Base-by-base conservation (phyloP, 192 early-diverging fungal genomes). In the Umbelopsis vinacea region DNA sequence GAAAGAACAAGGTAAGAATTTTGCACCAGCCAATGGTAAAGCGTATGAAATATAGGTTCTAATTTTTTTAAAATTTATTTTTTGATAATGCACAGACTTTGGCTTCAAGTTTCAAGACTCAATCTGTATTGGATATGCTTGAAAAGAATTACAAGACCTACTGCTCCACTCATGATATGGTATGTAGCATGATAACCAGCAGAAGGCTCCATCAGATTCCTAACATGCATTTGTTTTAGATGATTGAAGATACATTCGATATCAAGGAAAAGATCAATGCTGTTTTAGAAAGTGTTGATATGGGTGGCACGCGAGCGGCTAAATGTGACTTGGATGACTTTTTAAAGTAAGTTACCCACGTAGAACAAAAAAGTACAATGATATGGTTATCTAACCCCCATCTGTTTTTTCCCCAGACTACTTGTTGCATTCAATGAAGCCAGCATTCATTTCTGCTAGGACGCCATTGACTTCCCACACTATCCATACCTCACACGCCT, bases 291-390 rank as follows among this genome's bases (percentile, higher is more conserved):
- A 78, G 80, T 11, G 74, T 86, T 12, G 89, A 84, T 12, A 89
- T 94, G 79, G 79, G 87, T 4, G 91, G 95, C 43, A 78, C 81
- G 14, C 90, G 97, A 72, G 94, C 96, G 6, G 82, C 92, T 48
- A 99, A 97, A 84, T 88, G 95, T 88, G 96, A 96, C 79, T 86
- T 95, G 79, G 94, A 96, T 75, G 97, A 97, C 76, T 96, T 95
- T 82, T 82, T 99, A 75, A 92, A 90, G 89, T 91, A 83, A 78
- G 81, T 80, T 53, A 29, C 29, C 23, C 19, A 33, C 43, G 38
- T 2, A 57, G 48, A 24, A 43, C 55, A 47, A 47, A 45, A 29
- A n/a, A 6, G 4, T 43, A 72, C 40, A 54, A 11, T 69, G 48
- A 55, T 46, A 6, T 17, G 0, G 54, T 33, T 12, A 14, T 23